These are phyloP conservation scores for Ophiostoma populinum DNA, from an alignment of 2,329 filamentous ascomycete genomes.

Conservation along the genomic window DNA sequence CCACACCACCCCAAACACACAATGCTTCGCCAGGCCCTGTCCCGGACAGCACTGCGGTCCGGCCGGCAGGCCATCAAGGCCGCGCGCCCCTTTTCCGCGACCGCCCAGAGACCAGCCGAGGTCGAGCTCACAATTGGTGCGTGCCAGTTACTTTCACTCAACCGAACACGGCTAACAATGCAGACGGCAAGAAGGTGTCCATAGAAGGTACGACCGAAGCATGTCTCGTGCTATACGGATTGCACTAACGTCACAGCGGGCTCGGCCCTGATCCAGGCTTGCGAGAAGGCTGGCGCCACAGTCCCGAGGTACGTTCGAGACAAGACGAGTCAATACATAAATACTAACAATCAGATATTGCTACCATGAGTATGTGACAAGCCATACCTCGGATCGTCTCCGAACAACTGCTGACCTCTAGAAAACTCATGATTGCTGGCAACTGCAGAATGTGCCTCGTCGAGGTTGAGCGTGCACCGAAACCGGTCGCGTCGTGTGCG, in stretches of 20 bases:
- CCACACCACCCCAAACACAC: slow-evolving; percentile 20
- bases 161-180: neutral
- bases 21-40: slow-evolving; percentile 52
- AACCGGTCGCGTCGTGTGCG: slow-evolving; percentile 94
- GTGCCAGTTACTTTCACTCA: slow-evolving; percentile 16
- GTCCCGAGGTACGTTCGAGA: slow-evolving; percentile 75
- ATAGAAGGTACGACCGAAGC: slow-evolving; percentile 79
- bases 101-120: slow-evolving; percentile 63
- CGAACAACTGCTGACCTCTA: slow-evolving; percentile 23
- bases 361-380: slow-evolving; percentile 67
- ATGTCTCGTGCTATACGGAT: no score
- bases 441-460: slow-evolving; percentile 99
- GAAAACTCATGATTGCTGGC: slow-evolving; percentile 96
- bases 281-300: slow-evolving; percentile 87
- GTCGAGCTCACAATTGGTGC: slow-evolving; percentile 92
- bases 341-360: slow-evolving; percentile 55
- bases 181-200: slow-evolving; percentile 95
- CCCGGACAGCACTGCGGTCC: slow-evolving; percentile 51
- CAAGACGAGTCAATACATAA: slow-evolving; percentile 22
- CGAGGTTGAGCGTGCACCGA: slow-evolving; percentile 89
- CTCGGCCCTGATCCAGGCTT: slow-evolving; percentile 94
- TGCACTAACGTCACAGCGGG: slow-evolving; percentile 51
- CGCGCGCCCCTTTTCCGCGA: slow-evolving; percentile 68
- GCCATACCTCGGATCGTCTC: slow-evolving; percentile 23
- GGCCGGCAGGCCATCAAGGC: slow-evolving; percentile 40